Base-by-base conservation (phyloP, 148 eudicot species). In the Amaranthus hypochondriacus region DNA sequence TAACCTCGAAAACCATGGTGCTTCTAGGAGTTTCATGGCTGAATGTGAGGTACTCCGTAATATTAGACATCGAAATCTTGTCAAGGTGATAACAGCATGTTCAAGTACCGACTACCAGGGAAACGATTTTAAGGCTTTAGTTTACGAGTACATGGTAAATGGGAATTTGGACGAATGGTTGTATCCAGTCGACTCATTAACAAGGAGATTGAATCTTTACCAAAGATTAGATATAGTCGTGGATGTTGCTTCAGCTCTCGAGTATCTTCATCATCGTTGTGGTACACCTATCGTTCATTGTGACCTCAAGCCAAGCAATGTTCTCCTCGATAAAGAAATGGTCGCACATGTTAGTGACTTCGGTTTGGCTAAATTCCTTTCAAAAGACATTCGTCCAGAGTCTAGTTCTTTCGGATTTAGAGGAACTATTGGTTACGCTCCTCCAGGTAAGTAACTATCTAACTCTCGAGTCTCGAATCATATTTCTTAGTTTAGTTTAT, bases 231-330 rank as follows among this genome's bases (percentile, higher is more conserved):
- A 61, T 48, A 68, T 68, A 46, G 80, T 71, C 49, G 71, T 73
- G 42, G 80, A 80, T 72, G 74, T 85, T 51, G 85, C 83, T 49
- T 77, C 47, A 73, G 81, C 85, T 12, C n/a, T 85, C 21, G 80
- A 84, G 15, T 84, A 84, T 76, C 84, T 84, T 9, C 84, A 78
- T 39, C 50, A 39, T 48, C 75, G 63, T 3, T 74, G 77, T 61
- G 74, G 65, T 28, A 56, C 48, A 14, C 11, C 72, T 3, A 66
- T 81, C 14, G 73, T 73, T 56, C 86, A 84, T 28, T 28, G 39
- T 28, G 39, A 28, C 39, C 39, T 28, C 39, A 28, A 28, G 39
- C 39, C 39, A 28, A 28, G 39, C 39, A 28, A 28, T 28, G 39
- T 28, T 28, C 39, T 28, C 39, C 39, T 28, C 39, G 39, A 28